Evolutionary conservation across 2,329 filamentous ascomycete genomes (phyloP).

Genomic region (Catunica adiposa): DNA sequence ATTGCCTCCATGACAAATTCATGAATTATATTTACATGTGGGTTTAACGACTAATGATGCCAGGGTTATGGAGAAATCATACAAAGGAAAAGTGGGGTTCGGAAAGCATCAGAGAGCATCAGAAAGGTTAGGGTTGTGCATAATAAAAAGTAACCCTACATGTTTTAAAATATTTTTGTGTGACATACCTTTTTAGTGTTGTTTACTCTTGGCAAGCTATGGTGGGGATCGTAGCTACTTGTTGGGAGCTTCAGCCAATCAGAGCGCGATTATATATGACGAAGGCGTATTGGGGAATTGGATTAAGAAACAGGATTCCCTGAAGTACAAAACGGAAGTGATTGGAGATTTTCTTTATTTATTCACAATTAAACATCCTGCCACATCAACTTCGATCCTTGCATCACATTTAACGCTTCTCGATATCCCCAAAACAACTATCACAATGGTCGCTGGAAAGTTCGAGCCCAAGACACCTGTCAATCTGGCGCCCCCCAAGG

Average conservation of each 20-base stretch:
- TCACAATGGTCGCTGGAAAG: constrained; percentile 37
- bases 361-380: too few species aligned
- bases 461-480: constrained; percentile 70
- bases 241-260: neutral
- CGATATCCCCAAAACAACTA: neutral
- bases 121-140: too few species aligned
- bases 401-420: too few species aligned
- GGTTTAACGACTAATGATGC: neutral
- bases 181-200: too few species aligned
- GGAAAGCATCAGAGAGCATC: too few species aligned
- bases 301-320: neutral
- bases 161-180: too few species aligned
- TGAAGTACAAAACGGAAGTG: neutral
- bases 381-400: too few species aligned
- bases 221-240: too few species aligned
- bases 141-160: neutral
- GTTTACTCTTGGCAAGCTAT: too few species aligned
- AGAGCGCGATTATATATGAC: neutral
- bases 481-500: constrained; percentile 65
- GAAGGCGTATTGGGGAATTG: neutral
- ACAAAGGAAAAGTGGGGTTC: neutral
- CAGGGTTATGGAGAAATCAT: neutral
- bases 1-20: too few species aligned
- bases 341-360: too few species aligned
- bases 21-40: too few species aligned